A percentile compares a stretch with the other conserved stretches of the same genome.
Conservation (phyloP, 805 yeast genomes). For the Candida nemodendra region DNA sequence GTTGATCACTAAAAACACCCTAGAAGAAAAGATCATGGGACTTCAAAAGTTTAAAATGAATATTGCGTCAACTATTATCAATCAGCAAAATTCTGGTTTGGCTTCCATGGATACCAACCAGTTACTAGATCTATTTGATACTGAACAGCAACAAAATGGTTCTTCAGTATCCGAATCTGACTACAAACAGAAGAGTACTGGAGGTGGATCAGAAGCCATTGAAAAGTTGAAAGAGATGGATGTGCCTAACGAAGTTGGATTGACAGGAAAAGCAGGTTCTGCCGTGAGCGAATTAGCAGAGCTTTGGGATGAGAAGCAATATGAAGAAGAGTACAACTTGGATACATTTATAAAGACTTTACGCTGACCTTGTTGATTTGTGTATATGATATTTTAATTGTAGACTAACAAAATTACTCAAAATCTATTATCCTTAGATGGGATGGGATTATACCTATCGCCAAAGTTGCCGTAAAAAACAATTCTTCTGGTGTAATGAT, state of each 20-base stretch:
- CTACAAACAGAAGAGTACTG: conserved; percentile 20
- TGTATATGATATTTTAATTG: conserved; percentile 5
- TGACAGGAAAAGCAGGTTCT: conserved; percentile 81
- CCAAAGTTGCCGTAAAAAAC: no score
- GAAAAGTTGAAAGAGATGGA: conserved; percentile 25
- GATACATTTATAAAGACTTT: conserved; percentile 87
- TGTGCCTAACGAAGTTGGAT: conserved; percentile 63
- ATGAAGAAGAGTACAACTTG: conserved; percentile 94
- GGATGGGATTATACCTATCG: no score
- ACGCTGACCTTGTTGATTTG: conserved; percentile 12
- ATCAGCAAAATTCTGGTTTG: conserved; percentile 95
- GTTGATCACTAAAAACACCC: conserved; percentile 85
- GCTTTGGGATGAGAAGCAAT: conserved; percentile 94
- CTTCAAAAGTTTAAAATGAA: conserved; percentile 96
- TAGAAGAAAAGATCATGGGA: conserved; percentile 98
- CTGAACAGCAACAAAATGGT: conserved; percentile 47
- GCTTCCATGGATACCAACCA: conserved; percentile 97
- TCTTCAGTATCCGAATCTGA: conserved; percentile 27
- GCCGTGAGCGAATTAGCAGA: conserved; percentile 88
- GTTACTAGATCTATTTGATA: conserved; percentile 82
- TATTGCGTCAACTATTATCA: conserved; percentile 92
- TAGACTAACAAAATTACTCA: not conserved
- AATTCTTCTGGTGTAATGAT: no score
- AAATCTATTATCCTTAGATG: no score
- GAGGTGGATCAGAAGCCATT: conserved; percentile 15